These are phyloP conservation scores for Acaromyces ingoldii DNA, from an alignment of 1,284 basidiomycete species.

Conservation along the genomic window DNA sequence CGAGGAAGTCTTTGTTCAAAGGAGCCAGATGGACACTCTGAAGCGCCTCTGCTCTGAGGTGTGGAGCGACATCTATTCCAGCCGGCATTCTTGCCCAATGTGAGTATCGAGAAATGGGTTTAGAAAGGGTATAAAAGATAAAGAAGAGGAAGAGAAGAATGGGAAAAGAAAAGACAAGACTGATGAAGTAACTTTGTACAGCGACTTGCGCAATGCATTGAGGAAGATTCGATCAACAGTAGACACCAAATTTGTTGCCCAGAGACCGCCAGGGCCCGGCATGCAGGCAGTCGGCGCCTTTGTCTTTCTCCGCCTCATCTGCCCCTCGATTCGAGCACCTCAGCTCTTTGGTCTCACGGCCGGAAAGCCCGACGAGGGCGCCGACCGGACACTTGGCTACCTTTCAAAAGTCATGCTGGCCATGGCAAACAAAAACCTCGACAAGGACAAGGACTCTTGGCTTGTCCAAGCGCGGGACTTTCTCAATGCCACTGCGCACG, in stretches of 20 bases:
- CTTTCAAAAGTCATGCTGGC: slow-evolving; percentile 37
- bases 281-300: slow-evolving; percentile 42
- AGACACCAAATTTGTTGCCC: slow-evolving; percentile 27
- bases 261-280: slow-evolving; percentile 26
- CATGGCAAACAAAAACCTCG: slow-evolving; percentile 35
- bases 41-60: slow-evolving; percentile 24
- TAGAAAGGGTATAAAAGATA: too few species aligned
- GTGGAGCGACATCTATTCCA: slow-evolving; percentile 39
- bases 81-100: slow-evolving; percentile 35
- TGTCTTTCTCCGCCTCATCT: slow-evolving; percentile 40
- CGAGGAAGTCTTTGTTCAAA: too few species aligned
- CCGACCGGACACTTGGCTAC: slow-evolving; percentile 20
- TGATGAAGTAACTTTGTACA: background rate
- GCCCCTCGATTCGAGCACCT: slow-evolving; percentile 38
- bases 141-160: too few species aligned
- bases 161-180: too few species aligned
- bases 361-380: slow-evolving; percentile 11
- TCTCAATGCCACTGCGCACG: slow-evolving; percentile 23
- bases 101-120: slow-evolving; percentile 11
- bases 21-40: slow-evolving; percentile 11
- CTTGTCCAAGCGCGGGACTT: slow-evolving; percentile 27
- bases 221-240: slow-evolving; percentile 31
- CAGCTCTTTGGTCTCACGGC: slow-evolving; percentile 36
- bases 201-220: slow-evolving; percentile 30
- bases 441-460: slow-evolving; percentile 40